These are phyloP conservation scores for Collariella sp. DNA, from an alignment of 495 filamentous ascomycete genomes.

Conservation along the genomic window DNA sequence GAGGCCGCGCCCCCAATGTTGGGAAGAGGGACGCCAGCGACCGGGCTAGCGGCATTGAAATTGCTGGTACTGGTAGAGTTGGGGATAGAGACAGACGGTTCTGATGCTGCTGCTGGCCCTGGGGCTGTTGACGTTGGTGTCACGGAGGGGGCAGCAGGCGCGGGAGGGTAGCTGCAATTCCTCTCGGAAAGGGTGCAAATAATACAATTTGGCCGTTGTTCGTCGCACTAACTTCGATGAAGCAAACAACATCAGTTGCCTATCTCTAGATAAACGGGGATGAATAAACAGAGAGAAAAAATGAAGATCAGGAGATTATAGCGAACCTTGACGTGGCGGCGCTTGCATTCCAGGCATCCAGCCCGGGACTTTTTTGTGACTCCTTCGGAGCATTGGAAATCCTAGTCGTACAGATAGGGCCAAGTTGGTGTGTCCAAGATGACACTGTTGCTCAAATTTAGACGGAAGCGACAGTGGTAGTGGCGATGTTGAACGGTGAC, in stretches of 20 bases:
- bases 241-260: slow-evolving; percentile 1
- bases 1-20: not conserved
- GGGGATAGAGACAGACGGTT: not conserved
- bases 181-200: slow-evolving; percentile 29
- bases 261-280: too few relatives aligned
- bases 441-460: too few relatives aligned
- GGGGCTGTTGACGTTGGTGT: not conserved
- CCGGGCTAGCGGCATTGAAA: not conserved
- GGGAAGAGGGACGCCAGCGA: slow-evolving; percentile 14
- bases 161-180: slow-evolving; percentile 25
- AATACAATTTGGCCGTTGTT: slow-evolving; percentile 27
- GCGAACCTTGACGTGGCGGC: slow-evolving; percentile 32
- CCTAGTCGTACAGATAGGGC: not conserved
- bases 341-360: slow-evolving; percentile 34
- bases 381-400: slow-evolving; percentile 28
- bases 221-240: slow-evolving; percentile 26
- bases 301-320: not conserved
- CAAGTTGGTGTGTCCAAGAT: not conserved
- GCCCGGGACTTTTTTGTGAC: slow-evolving; percentile 33
- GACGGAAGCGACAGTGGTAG: too few relatives aligned
- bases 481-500: not conserved
- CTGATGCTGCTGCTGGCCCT: not conserved
- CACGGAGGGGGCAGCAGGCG: not conserved
- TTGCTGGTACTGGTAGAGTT: not conserved
- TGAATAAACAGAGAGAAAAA: not conserved